Percentiles rank a stretch among this genome's conserved stretches.
phyloP scores from a whole-genome alignment of 1,284 basidiomycete species.

The Phlebopus sp. region DNA sequence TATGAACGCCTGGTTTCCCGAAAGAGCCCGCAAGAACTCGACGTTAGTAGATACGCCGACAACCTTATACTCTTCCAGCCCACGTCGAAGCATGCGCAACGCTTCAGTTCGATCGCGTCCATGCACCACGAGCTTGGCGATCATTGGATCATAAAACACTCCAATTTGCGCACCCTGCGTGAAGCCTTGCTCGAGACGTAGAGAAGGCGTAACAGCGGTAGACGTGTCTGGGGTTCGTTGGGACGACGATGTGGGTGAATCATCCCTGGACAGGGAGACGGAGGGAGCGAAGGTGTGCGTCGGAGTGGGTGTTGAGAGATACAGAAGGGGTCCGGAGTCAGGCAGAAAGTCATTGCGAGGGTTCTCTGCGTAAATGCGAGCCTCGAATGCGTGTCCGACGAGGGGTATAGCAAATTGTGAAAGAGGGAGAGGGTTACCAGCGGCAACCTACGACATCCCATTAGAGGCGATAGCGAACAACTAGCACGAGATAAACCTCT shows the following conservation, averaged over 20 bases:
- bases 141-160: conserved; percentile 94
- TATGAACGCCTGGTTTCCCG: conserved; percentile 76
- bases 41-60: conserved; percentile 91
- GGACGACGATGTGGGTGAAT: conserved; percentile 34
- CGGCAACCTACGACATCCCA: conserved; percentile 59
- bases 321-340: conserved; percentile 81
- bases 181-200: conserved; percentile 93
- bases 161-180: conserved; percentile 83
- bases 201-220: conserved; percentile 52
- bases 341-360: conserved; percentile 92
- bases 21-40: conserved; percentile 80
- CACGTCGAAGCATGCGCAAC: conserved; percentile 73
- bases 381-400: conserved; percentile 92
- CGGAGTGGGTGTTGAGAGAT: conserved; percentile 74
- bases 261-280: conserved; percentile 22
- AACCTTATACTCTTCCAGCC: conserved; percentile 85
- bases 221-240: conserved; percentile 36
- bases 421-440: conserved; percentile 83
- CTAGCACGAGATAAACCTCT: conserved; percentile 48
- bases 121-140: conserved; percentile 90
- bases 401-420: conserved; percentile 76
- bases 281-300: conserved; percentile 61
- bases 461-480: conserved; percentile 2
- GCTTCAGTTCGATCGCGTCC: conserved; percentile 87
- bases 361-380: conserved; percentile 95